Evolutionary conservation across 2,329 filamentous ascomycete genomes (phyloP), one percentile per base, ranked within the genome.

Genomic region (Apiospora pterosperma): DNA sequence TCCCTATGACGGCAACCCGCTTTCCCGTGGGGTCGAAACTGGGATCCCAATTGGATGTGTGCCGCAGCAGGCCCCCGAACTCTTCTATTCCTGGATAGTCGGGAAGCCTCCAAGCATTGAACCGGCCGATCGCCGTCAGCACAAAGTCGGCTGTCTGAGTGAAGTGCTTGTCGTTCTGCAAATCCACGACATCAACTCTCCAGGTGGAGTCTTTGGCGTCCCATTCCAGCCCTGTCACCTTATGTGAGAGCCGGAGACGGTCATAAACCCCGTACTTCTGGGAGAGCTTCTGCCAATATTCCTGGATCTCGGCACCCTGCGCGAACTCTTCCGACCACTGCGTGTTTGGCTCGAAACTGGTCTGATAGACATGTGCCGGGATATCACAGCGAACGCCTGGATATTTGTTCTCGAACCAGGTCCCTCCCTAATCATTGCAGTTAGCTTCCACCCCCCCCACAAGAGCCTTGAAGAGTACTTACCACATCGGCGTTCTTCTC

Each of bases 261-360:
- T 84, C 78, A 72, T 91, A 88, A 1, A 92, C 84, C 63, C 88
- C 81, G 72, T 91, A 84, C 69, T 92, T 90, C 8, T 78, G 78
- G 0, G 89, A 88, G 3, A 90, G 75, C 0, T 75, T 75, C 69
- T 90, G 82, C 87, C 88, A 88, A 72, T 93, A 93, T 19, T 85
- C 81, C 7, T 82, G 78, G 65, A 93, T 92, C 73, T 93, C 90
- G 4, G 78, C 73, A 0, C 90, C 90, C 41, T 86, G 85, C 0
- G 90, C 85, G 70, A 91, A 92, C 65, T 88, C 82, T 69, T 91
- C 87, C 0, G 82, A 83, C 90, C 90, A 93, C 68, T 90, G 81
- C 0, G 83, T 85, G 64, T 92, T 92, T 0, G 89, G 88, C 7
- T 82, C 80, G 73, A 91, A 92, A 0, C 86, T 88, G 8, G 85